These are phyloP conservation scores for Xylona heveae DNA, from an alignment of 495 filamentous ascomycete species.

Conservation along the genomic window DNA sequence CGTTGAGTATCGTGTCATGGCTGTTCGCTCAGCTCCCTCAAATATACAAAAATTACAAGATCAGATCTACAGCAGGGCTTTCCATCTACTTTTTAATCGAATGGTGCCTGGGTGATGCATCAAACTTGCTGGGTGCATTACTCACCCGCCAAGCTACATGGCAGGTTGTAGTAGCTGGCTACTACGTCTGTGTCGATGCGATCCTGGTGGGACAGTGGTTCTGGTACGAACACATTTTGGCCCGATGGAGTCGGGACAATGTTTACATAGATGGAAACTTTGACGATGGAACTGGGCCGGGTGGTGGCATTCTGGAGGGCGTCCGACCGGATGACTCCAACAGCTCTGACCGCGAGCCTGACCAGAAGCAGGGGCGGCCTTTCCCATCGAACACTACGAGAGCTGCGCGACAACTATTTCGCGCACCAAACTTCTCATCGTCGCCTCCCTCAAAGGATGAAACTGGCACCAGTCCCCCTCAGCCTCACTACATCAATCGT, in stretches of 20 bases:
- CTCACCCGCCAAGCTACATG: constrained; percentile 47
- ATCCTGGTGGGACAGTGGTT: constrained; percentile 40
- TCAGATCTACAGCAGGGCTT: constrained; percentile 44
- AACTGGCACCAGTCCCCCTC: too few species aligned
- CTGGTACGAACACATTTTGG: constrained; percentile 40
- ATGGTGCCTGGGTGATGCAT: constrained; percentile 49
- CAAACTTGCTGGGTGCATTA: constrained; percentile 42
- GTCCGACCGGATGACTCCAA: too few species aligned
- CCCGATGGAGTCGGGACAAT: constrained; percentile 8
- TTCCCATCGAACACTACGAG: too few species aligned
- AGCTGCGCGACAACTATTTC: too few species aligned
- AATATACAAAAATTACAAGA: constrained; percentile 46
- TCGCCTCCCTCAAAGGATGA: too few species aligned
- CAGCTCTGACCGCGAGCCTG: too few species aligned
- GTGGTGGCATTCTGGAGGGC: too few species aligned
- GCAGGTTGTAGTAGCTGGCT: constrained; percentile 45
- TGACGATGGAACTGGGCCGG: too few species aligned
- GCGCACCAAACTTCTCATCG: too few species aligned
- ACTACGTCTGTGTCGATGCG: constrained; percentile 49
- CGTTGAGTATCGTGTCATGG: constrained; percentile 46
- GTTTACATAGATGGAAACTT: too few species aligned
- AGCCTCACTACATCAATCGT: too few species aligned
- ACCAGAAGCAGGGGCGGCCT: too few species aligned
- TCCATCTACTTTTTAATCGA: constrained; percentile 47
- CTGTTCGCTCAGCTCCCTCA: constrained; percentile 61